Evolutionary conservation across 164 flowering plant genomes (phyloP), one percentile per base, ranked within the genome.

Genomic region (Chloranthus sessilifolius): DNA sequence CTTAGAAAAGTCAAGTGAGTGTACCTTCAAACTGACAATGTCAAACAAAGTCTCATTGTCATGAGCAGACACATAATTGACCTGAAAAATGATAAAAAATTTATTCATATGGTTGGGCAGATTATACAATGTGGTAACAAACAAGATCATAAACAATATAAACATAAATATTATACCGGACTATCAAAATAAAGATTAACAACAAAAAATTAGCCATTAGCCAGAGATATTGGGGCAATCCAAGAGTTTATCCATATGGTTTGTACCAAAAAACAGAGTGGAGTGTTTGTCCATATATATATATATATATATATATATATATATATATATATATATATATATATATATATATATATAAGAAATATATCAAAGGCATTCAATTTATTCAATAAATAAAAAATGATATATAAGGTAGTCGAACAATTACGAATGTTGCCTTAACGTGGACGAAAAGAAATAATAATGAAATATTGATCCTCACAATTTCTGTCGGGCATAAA

Each of bases 41-140:
- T 91, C 98, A 51, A 91, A 91, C 22, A 85, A 69, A 27, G 98
- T 88, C 61, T 91, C 95, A 42, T 91, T 91, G 75, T 91, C 98
- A 79, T 91, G 98, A 71, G 96, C 96, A 48, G 98, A 88, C 15
- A 77, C 94, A 72, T 91, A 91, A 64, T 83, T 91, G 10, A 87
- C 57, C 98, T 82, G 72, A 37, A 57, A 56, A 59, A 28, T n/a
- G 38, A 28, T 7, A 28, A 57, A 53, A 4, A 23, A 44, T 34
- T 12, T 21, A 24, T 15, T 41, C 25, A 34, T 16, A 44, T 2
- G 37, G 31, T 33, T 38, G n/a, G 44, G 23, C 15, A 64, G 43
- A 24, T 12, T 28, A 23, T 7, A 36, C 20, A 10, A 50, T 14
- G 21, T 25, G 14, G 4, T 23, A 9, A 23, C 29, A 3, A 11